Evolutionary conservation across 202 grass and related monocot species (phyloP).

Genomic region (Hordeum pubiflorum): DNA sequence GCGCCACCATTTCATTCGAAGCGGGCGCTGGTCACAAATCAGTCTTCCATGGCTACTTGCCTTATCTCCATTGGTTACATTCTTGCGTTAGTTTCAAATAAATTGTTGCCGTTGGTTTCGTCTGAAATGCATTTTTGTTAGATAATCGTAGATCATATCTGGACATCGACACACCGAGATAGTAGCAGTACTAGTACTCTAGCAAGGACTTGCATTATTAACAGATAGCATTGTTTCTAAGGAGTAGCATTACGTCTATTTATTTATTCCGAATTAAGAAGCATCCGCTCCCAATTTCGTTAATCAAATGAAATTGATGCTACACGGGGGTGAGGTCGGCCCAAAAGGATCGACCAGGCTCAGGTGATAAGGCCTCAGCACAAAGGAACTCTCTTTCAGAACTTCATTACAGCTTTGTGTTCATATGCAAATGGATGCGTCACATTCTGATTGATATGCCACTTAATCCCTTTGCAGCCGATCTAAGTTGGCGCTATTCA

Average conservation of each 20-base stretch:
- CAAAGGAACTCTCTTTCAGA: too few relatives aligned
- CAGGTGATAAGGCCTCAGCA: too few relatives aligned
- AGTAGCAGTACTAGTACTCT: background rate
- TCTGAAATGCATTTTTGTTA: background rate
- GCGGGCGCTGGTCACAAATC: too few relatives aligned
- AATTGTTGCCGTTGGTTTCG: background rate
- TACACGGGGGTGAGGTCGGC: too few relatives aligned
- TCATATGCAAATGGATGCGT: background rate
- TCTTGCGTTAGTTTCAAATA: background rate
- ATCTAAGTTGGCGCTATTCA: background rate
- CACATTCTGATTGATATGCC: background rate
- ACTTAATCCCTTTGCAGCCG: background rate
- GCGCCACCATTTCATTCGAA: background rate
- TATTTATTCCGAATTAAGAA: too few relatives aligned
- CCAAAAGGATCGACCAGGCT: too few relatives aligned
- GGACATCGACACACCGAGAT: background rate
- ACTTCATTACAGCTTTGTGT: background rate
- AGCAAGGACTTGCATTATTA: background rate
- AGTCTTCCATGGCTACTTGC: background rate
- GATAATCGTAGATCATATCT: background rate
- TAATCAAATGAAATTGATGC: too few relatives aligned
- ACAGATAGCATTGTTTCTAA: background rate
- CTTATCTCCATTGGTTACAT: background rate
- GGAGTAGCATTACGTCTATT: too few relatives aligned
- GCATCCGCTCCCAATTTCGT: too few relatives aligned